Evolutionary conservation across 1,284 basidiomycete genomes (phyloP), one percentile per base, ranked within the genome.

Genomic region (Trichosporon sp.): DNA sequence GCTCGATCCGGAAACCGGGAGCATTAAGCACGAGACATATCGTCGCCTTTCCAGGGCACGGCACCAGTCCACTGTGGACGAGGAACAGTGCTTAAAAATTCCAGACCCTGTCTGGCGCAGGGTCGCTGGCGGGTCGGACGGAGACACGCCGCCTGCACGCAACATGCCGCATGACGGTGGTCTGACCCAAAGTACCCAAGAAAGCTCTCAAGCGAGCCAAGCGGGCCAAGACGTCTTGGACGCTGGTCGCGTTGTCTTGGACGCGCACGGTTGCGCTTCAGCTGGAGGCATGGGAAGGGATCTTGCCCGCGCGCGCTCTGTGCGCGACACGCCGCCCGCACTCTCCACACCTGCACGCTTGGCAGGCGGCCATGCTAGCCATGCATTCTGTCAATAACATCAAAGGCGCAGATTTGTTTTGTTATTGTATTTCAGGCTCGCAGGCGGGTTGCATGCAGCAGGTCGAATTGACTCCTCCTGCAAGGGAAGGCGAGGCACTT

Each of bases 61-160:
- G 51, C 51, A 54, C 19, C 6, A 54, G 19, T 54, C n/a, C 38
- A 40, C 26, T 26, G 38, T 10, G 10, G 12, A 12, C 11, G 51
- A 54, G 51, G 51, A 54, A 54, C 51, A 54, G 51, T 54, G 51
- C 51, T 54, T 54, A 54, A 26, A 54, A 54, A 54, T 54, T 54
- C 51, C 51, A 54, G 51, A 26, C 51, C 21, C 21, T 54, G 51
- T 14, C 14, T 46, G n/a, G 43, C 43, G 43, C 16, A 46, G 16
- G 43, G 43, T 37, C 35, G 35, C 35, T 37, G 35, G 26, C 26
- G 26, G 26, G 26, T 26, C 26, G 26, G 37, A 40, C 38, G 38
- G 38, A 40, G 11, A 46, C 43, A n/a, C 43, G 43, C 43, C 26
- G 26, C 26, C 26, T 26, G 2, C 26, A 26, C 26, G 26, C 26